Evolutionary conservation across 2,329 filamentous ascomycete species (phyloP).

Genomic region (Trematosphaeria pertusa): DNA sequence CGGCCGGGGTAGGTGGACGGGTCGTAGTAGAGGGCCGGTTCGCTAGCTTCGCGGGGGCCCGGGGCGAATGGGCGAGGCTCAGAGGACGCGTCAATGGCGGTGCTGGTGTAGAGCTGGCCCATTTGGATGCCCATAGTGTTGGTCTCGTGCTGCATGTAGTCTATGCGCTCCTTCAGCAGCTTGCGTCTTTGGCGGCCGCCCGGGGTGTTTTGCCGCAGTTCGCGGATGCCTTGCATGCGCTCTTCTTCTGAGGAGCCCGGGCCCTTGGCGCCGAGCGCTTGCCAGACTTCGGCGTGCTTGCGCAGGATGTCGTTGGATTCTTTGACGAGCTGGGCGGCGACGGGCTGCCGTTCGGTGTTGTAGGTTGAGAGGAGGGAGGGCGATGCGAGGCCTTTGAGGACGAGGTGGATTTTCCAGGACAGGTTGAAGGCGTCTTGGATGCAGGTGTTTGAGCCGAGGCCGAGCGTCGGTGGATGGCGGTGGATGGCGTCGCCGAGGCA

Average conservation of each 20-base stretch:
- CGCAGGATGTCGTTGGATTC: constrained; percentile 18
- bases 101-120: constrained; percentile 62
- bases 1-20: constrained; percentile 65
- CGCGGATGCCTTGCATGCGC: constrained; percentile 2
- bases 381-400: constrained; percentile 33
- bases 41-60: constrained; percentile 33
- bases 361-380: constrained; percentile 36
- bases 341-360: constrained; percentile 44
- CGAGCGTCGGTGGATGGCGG: constrained; percentile 32
- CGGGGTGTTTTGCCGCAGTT: constrained; percentile 4
- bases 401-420: constrained; percentile 47
- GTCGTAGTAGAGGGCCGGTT: constrained; percentile 54
- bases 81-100: constrained; percentile 55
- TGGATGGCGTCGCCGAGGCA: constrained; percentile 27
- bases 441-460: constrained; percentile 34
- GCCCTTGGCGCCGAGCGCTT: constrained; percentile 12
- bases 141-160: constrained; percentile 57
- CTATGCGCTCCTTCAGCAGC: constrained; percentile 50
- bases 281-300: constrained; percentile 12
- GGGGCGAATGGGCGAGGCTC: constrained; percentile 36
- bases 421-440: constrained; percentile 50
- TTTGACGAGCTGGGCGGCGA: constrained; percentile 19
- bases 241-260: constrained; percentile 13
- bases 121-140: constrained; percentile 66
- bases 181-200: constrained; percentile 11